Percentiles rank a stretch among this genome's conserved stretches.
Conservation (phyloP, 1,284 basidiomycete species). For the Malassezia restricta region DNA sequence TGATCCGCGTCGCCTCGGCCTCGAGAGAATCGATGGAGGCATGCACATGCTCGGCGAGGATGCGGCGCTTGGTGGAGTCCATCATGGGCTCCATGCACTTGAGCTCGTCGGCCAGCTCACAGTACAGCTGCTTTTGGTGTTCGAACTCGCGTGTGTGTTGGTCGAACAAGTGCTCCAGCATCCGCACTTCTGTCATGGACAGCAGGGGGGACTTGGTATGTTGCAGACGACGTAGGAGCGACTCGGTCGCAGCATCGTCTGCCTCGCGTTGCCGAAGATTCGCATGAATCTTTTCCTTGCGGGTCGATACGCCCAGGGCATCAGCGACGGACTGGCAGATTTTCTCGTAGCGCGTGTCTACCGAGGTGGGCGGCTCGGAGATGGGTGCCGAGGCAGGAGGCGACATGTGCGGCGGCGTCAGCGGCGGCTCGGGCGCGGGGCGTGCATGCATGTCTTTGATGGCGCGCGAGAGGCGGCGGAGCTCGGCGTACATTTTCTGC, state of each 20-base stretch:
- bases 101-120: slow-evolving; percentile 41
- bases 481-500: slow-evolving; percentile 9
- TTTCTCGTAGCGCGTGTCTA: slow-evolving; percentile 15
- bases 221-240: slow-evolving; percentile 7
- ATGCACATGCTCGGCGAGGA: slow-evolving; percentile 35
- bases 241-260: slow-evolving; percentile 2
- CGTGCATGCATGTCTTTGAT: not conserved
- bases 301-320: slow-evolving; percentile 3
- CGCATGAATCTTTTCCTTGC: slow-evolving; percentile 7
- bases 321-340: slow-evolving; percentile 14
- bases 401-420: slow-evolving; percentile 1
- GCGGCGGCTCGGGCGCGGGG: not conserved
- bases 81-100: slow-evolving; percentile 32
- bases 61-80: slow-evolving; percentile 23
- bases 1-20: slow-evolving; percentile 33
- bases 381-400: not conserved
- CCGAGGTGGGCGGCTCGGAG: not conserved
- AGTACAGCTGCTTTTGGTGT: slow-evolving; percentile 35
- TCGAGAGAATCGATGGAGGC: slow-evolving; percentile 39
- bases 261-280: slow-evolving; percentile 11
- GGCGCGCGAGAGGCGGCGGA: slow-evolving; percentile 6
- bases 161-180: slow-evolving; percentile 16
- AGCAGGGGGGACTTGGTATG: not conserved
- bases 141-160: slow-evolving; percentile 41
- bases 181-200: slow-evolving; percentile 1